Conservation (phyloP, 495 filamentous ascomycete genomes). For the Cercophora samala region DNA sequence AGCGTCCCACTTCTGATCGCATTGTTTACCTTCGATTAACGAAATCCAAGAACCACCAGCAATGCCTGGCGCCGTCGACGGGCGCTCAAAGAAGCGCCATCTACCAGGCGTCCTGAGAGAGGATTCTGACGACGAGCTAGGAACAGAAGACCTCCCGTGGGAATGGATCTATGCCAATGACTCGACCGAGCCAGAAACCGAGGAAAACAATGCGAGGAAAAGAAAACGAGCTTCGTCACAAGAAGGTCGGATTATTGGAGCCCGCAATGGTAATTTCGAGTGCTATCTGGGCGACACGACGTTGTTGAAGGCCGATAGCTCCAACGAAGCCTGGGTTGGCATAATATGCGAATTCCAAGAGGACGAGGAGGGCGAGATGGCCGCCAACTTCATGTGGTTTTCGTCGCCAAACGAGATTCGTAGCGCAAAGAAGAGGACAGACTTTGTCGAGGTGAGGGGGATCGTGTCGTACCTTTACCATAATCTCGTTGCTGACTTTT, state of each 20-base stretch:
- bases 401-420: constrained; percentile 84
- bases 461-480: background rate
- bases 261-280: constrained; percentile 80
- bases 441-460: constrained; percentile 62
- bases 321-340: constrained; percentile 83
- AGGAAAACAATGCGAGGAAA: constrained; percentile 33
- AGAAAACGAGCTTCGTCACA: constrained; percentile 34
- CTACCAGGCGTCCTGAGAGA: constrained; percentile 62
- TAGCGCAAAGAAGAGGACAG: constrained; percentile 75
- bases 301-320: constrained; percentile 75
- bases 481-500: background rate
- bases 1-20: background rate
- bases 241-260: constrained; percentile 63
- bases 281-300: constrained; percentile 78
- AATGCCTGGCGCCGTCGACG: constrained; percentile 19
- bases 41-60: background rate
- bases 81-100: constrained; percentile 5
- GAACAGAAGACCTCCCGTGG: constrained; percentile 82
- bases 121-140: constrained; percentile 90
- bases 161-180: constrained; percentile 74
- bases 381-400: constrained; percentile 84
- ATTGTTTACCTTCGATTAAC: background rate
- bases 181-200: constrained; percentile 19
- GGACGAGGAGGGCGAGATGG: constrained; percentile 62
- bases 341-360: constrained; percentile 77